phyloP scores from a whole-genome alignment of 2,329 filamentous ascomycete genomes.

The Sporothrix pallida region DNA sequence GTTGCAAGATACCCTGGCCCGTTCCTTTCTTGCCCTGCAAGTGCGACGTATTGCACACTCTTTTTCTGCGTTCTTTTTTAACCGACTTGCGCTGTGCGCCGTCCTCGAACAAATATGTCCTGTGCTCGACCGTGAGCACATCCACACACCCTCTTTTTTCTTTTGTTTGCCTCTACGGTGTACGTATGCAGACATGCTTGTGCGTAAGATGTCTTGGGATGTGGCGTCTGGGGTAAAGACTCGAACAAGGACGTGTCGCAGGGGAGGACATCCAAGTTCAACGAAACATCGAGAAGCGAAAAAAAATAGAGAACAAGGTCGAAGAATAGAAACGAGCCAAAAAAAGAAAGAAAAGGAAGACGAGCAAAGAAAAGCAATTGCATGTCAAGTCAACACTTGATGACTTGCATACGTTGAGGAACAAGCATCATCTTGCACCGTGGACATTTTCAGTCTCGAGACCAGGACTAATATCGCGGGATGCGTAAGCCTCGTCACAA shows the following conservation, averaged over 20 bases:
- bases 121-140: neutral
- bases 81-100: neutral
- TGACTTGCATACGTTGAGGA: neutral
- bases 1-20: neutral
- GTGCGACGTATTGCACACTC: neutral
- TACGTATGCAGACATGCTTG: neutral
- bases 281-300: neutral
- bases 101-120: constrained; percentile 3
- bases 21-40: neutral
- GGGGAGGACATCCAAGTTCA: neutral
- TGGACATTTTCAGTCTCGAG: neutral
- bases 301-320: neutral
- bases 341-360: neutral
- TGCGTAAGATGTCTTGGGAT: constrained; percentile 22
- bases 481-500: neutral
- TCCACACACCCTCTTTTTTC: neutral
- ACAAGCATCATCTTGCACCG: neutral
- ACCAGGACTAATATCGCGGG: neutral
- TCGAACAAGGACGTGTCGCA: neutral
- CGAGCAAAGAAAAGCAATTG: neutral
- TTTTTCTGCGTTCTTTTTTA: neutral
- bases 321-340: neutral
- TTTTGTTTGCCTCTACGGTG: neutral
- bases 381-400: neutral
- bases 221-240: constrained; percentile 26